phyloP scores from a whole-genome alignment of 257 asterid genomes.

The Striga asiatica region DNA sequence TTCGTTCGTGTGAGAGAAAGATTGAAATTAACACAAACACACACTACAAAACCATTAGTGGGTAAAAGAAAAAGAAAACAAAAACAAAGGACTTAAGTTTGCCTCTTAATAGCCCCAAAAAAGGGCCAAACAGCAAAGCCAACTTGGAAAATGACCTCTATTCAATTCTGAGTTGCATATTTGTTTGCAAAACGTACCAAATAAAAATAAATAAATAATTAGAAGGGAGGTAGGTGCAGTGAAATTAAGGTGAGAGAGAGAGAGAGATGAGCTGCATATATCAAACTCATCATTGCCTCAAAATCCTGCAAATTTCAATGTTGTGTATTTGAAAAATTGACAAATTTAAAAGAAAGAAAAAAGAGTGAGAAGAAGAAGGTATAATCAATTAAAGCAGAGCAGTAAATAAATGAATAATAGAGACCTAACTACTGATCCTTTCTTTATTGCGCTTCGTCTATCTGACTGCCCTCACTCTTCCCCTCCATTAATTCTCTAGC shows the following conservation, averaged over 20 bases:
- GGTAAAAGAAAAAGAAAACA: constrained; percentile 18
- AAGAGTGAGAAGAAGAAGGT: neutral
- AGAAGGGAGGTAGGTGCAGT: constrained; percentile 25
- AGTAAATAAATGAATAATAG: constrained; percentile 12
- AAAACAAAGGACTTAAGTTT: too few relatives aligned
- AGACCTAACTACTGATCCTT: constrained; percentile 21
- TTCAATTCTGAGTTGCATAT: too few relatives aligned
- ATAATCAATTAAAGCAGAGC: neutral
- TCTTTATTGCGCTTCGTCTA: constrained; percentile 24
- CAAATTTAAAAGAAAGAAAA: neutral
- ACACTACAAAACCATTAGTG: constrained; percentile 27
- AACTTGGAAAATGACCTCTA: constrained; percentile 45
- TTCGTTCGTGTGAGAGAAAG: constrained; percentile 53
- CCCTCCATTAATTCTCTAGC: neutral
- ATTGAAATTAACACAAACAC: neutral
- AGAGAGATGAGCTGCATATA: constrained; percentile 25
- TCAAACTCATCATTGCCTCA: constrained; percentile 41
- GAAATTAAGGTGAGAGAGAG: constrained; percentile 32
- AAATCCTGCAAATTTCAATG: constrained; percentile 8
- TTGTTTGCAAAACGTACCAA: too few relatives aligned
- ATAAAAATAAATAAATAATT: too few relatives aligned
- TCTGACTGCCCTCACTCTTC: neutral
- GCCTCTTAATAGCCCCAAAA: constrained; percentile 32
- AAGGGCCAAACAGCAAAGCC: constrained; percentile 25
- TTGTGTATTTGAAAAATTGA: neutral